Base-by-base conservation (phyloP, 2,329 filamentous ascomycete species). In the Ceratocystis huliohia region DNA sequence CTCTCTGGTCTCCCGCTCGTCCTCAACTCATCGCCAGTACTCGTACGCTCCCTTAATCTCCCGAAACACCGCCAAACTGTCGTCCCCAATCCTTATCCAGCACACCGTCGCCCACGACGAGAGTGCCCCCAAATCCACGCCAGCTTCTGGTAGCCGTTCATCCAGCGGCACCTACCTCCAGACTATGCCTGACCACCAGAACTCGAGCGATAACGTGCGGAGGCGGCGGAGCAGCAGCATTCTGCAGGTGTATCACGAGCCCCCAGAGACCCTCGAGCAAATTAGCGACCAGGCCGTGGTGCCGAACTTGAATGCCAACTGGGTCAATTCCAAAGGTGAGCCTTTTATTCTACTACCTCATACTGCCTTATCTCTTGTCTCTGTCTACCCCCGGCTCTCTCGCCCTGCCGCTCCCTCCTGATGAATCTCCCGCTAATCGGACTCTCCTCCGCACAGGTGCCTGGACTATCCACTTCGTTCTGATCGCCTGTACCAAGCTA, bases 251-350 rank as follows among this genome's bases (percentile, higher is more conserved):
- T 97, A 97, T 78, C 92, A 96, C 74, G 94, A 99, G 77, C 94
- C 94, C 66, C 87, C 88, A 69, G 94, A 99, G 82, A 96, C 93
- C 66, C 86, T 96, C 74, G 94, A 99, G 81, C 94, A 96, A 78
- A 90, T 96, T 77, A 96, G 89, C 74, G 94, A 99, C 77, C 94
- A 97, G 81, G 89, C 91, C 67, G 89, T 90, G 46, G 81, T 96
- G 72, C 94, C 94, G 64, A 99, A 99, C 74, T 79, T 96, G 74
- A 99, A 99, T 77, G 91, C 94, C 71, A 90, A 96, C 79, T 99
- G 94, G 94, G 95, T 96, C 71, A 97, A 97, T 77, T 90, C 92
- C 73, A 99, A 99, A 85, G 94, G 94, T 97, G 67, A 56, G 45
- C 61, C 56, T 33, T 59, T 73, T 62, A 71, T 67, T 37, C 61